These are phyloP conservation scores for Juglanconis oblonga DNA, from an alignment of 2,329 filamentous ascomycete genomes.

Conservation along the genomic window DNA sequence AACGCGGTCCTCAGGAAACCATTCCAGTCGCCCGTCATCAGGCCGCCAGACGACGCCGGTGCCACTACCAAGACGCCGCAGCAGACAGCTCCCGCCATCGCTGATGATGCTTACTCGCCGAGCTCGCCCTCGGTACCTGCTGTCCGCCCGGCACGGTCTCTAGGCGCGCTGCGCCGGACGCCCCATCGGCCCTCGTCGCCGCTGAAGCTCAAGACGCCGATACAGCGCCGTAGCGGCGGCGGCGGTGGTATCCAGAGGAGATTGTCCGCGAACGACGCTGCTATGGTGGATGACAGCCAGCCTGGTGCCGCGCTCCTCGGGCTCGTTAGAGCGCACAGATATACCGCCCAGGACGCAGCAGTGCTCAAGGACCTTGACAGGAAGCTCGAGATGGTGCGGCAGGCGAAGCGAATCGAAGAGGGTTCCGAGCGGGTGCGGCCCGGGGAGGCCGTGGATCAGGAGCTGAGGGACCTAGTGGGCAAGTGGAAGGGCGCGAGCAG, in stretches of 20 bases:
- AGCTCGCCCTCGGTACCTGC: constrained; percentile 4
- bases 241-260: neutral
- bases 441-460: constrained; percentile 40
- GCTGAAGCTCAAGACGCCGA: neutral
- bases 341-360: constrained; percentile 1
- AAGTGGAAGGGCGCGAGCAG: constrained; percentile 63
- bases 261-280: neutral
- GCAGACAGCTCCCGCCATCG: neutral
- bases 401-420: constrained; percentile 50
- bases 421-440: constrained; percentile 18
- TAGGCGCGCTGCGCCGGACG: neutral
- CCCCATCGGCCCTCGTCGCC: neutral
- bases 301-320: constrained; percentile 14
- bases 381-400: constrained; percentile 34
- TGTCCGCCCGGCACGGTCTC: neutral
- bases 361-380: constrained; percentile 22
- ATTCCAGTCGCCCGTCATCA: constrained; percentile 61
- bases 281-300: constrained; percentile 3
- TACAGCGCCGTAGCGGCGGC: neutral
- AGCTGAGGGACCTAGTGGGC: constrained; percentile 52
- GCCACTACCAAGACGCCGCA: neutral
- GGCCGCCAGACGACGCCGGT: constrained; percentile 6
- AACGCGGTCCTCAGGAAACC: constrained; percentile 62
- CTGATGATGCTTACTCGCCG: neutral
- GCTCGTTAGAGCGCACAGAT: constrained; percentile 5